Percentiles rank a stretch among this genome's conserved stretches.
Evolutionary conservation across 352 stramenopile species (phyloP).

Genomic region (Phytophthora melonis): DNA sequence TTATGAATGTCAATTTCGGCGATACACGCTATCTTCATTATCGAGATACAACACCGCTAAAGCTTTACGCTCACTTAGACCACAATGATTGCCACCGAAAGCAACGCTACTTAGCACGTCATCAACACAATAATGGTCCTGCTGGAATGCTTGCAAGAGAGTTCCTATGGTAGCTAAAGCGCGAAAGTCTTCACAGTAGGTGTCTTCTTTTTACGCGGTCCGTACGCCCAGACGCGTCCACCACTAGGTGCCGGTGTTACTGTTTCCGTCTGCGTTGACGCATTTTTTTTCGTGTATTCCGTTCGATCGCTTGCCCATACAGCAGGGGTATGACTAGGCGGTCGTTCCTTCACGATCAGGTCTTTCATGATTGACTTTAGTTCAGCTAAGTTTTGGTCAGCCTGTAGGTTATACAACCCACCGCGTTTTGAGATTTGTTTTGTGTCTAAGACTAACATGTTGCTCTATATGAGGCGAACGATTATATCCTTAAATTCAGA

Average conservation of each 20-base stretch:
- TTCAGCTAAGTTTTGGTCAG: constrained; percentile 16
- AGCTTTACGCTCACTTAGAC: too few species aligned
- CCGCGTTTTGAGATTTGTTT: background rate
- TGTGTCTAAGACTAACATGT: background rate
- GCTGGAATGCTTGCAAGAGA: constrained; percentile 1
- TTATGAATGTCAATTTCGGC: too few species aligned
- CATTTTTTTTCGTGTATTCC: too few species aligned
- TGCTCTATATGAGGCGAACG: background rate
- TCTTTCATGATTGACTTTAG: constrained; percentile 21
- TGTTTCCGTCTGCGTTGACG: background rate
- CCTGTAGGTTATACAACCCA: constrained; percentile 7
- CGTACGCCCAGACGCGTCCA: background rate
- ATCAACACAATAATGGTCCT: background rate
- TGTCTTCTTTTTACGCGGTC: background rate
- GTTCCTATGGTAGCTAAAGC: constrained; percentile 1
- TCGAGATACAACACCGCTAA: too few species aligned
- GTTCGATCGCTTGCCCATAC: background rate
- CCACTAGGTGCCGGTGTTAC: too few species aligned
- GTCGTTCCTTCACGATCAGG: constrained; percentile 2
- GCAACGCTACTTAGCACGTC: background rate
- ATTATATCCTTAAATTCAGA: constrained; percentile 15
- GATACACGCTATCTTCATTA: too few species aligned
- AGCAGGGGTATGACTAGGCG: background rate
- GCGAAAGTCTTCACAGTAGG: background rate
- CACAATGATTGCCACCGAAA: background rate